Base-by-base conservation (phyloP, 176 grass and related monocot species). In the Carex scoparia region DNA sequence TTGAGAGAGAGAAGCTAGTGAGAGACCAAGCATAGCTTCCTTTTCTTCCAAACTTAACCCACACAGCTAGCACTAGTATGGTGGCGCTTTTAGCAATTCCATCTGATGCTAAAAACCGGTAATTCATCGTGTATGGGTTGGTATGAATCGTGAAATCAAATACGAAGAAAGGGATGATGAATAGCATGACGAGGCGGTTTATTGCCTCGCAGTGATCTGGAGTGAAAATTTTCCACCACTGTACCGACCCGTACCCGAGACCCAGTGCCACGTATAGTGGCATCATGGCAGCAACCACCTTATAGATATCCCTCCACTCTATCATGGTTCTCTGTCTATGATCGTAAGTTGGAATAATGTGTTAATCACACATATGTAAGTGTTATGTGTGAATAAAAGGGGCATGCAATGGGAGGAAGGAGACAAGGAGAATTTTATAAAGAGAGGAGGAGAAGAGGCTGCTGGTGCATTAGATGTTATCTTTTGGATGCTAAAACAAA, bases 141-240 rank as follows among this genome's bases (percentile, higher is more conserved):
- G 88, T 76, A 86, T 92, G 89, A 63, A 84, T 1, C 11, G 91
- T 90, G 89, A 98, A 98, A 65, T 93, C 91, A 81, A 94, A 98
- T 88, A 86, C 80, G 89, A 98, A 94, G 91, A 95, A 98, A 72
- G 95, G 95, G 4, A 98, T 40, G 83, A 88, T 65, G 88, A 98
- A 93, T 85, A 86, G 90, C 62, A 83, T 54, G 1, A 95, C 95
- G 35, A 98, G 84, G 19, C 93, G 84, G 89, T 98, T 91, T 30
- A 95, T 72, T 48, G 89, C 91, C 77, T 88, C 89, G 83, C 91
- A 92, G 77, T 98, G 93, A 37, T 98, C 91, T 0, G 86, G 75
- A 27, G 93, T 92, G 91, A 98, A 98, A 27, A 98, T 53, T 72
- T 88, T 87, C 95, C 95, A 95, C 89, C 92, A 91, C 76, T 89